Evolutionary conservation across 2,329 filamentous ascomycete species (phyloP), one percentile per base, ranked within the genome.

Genomic region (Clonostachys chloroleuca): DNA sequence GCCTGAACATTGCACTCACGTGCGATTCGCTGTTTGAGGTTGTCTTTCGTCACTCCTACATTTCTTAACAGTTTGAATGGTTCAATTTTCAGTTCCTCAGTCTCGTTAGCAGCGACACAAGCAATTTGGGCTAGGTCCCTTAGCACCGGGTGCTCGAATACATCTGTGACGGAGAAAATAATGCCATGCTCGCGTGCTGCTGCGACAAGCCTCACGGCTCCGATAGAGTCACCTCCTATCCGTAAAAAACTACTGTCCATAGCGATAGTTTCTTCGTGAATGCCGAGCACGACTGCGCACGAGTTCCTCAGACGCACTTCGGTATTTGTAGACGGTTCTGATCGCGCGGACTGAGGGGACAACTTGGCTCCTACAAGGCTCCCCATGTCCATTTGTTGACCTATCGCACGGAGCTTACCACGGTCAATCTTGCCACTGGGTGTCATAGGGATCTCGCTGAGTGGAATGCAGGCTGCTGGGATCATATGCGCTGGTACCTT

Each of bases 201-300:
- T 2, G 71, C 65, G 2, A 75, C 72, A 5, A 78, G 62, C 44
- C 63, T 70, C 74, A 79, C 78, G 3, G 74, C 74, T 14, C 66
- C 63, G 4, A 78, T 62, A 0, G 77, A 81, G 57, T 80, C 76
- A 17, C 78, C 78, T 2, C 78, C 78, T 0, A 50, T 33, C 8
- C 40, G 16, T 34, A 53, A 50, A 44, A 53, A 51, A 41, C 37
- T 47, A 20, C 44, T 43, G 16, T 51, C 43, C 18, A 42, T 16
- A 14, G 47, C 42, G 14, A 53, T 48, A 2, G 6, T 59, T 6
- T 70, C 64, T 39, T 68, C 58, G 1, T 58, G 49, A 1, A 74
- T 58, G 5, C 52, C 56, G 16, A 78, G 58, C 3, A 75, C 65
- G 4, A 61, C 60, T 14, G 68, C 62, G 74, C 77, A 80, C 24